Conservation (phyloP, 2,329 filamentous ascomycete genomes). For the Pseudogymnoascus sp. region DNA sequence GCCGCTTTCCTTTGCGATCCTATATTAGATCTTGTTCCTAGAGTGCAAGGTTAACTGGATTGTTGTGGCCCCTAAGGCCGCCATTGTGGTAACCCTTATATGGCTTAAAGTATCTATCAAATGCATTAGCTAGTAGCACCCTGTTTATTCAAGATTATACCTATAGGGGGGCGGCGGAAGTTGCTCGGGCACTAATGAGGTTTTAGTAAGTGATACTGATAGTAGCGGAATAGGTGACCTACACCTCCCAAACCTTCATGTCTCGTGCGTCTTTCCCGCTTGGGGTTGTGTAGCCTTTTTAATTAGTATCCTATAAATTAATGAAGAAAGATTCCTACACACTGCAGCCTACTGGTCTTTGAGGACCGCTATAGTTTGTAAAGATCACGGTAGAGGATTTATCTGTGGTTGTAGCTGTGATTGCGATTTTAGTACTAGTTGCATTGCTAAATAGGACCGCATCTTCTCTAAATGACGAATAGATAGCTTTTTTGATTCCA, state of each 20-base stretch:
- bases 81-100: conserved; percentile 14
- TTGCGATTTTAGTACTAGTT: conserved; percentile 9
- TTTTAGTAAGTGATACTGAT: too few relatives aligned
- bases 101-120: conserved; percentile 10
- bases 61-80: conserved; percentile 12
- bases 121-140: not conserved
- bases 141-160: not conserved
- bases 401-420: conserved; percentile 10
- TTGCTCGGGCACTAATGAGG: conserved; percentile 10
- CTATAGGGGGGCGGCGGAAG: conserved; percentile 11
- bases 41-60: conserved; percentile 13
- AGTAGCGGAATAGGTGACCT: too few relatives aligned
- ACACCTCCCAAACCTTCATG: too few relatives aligned
- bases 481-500: conserved; percentile 8
- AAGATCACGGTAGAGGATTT: conserved; percentile 11
- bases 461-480: conserved; percentile 1
- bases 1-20: conserved; percentile 6
- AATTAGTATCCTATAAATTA: too few relatives aligned
- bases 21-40: conserved; percentile 13
- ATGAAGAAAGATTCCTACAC: too few relatives aligned
- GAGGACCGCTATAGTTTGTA: conserved; percentile 10
- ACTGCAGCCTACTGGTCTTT: too few relatives aligned
- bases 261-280: too few relatives aligned
- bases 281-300: too few relatives aligned
- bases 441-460: not conserved